A percentile compares a stretch with the other conserved stretches of the same genome.
Evolutionary conservation across 805 yeast genomes (phyloP).

Genomic region (Yamadazyma takamatsuzukensis): DNA sequence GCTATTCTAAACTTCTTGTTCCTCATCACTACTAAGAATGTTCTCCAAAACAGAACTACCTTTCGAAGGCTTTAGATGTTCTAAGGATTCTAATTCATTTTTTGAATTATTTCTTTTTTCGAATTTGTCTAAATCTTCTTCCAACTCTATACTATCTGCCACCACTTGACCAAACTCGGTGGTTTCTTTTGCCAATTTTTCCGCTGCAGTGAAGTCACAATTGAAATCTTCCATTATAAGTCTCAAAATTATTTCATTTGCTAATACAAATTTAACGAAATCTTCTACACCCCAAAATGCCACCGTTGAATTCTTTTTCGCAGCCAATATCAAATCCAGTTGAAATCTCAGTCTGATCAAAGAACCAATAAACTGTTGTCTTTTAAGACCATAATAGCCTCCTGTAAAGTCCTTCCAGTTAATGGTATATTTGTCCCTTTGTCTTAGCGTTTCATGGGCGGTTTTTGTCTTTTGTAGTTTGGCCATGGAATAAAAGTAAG

Average conservation of each 20-base stretch:
- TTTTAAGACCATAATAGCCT: conserved; percentile 59
- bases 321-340: conserved; percentile 22
- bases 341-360: conserved; percentile 34
- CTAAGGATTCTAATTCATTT: background rate
- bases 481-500: conserved; percentile 52
- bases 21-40: too few relatives aligned
- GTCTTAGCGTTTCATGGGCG: conserved; percentile 40
- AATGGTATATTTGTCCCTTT: conserved; percentile 42
- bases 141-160: conserved; percentile 27
- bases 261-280: conserved; percentile 55
- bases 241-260: conserved; percentile 58
- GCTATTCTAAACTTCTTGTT: too few relatives aligned
- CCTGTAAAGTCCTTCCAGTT: conserved; percentile 46
- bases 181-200: conserved; percentile 44
- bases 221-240: conserved; percentile 46
- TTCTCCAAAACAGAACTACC: background rate
- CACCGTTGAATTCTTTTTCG: conserved; percentile 40
- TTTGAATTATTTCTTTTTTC: background rate
- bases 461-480: conserved; percentile 35
- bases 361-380: conserved; percentile 51
- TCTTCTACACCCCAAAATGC: conserved; percentile 59
- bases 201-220: conserved; percentile 39
- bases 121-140: conserved; percentile 18
- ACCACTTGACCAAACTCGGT: conserved; percentile 43
- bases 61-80: background rate